phyloP scores from a whole-genome alignment of 371 early-diverging fungal genomes.

The Rhizomucor pusillus region DNA sequence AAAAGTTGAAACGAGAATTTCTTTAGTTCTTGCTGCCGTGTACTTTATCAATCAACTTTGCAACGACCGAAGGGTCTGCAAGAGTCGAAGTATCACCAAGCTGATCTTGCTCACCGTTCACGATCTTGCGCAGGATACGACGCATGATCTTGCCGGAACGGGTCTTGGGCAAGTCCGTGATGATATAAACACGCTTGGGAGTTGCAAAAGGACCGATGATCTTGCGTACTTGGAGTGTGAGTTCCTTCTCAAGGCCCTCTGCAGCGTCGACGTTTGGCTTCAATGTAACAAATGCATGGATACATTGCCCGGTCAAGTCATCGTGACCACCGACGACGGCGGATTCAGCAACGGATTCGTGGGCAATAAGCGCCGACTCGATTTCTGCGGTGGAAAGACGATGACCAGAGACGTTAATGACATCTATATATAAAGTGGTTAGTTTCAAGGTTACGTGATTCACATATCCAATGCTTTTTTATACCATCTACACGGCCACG shows the following conservation, averaged over 20 bases:
- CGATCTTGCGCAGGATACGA: conserved; percentile 92
- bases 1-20: too few species aligned
- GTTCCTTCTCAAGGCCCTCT: conserved; percentile 54
- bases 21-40: conserved; percentile 6
- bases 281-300: conserved; percentile 74
- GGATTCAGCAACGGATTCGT: conserved; percentile 85
- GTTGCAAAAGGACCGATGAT: conserved; percentile 95
- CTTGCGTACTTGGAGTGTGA: conserved; percentile 80
- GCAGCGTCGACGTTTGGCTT: conserved; percentile 55
- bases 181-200: conserved; percentile 84
- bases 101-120: conserved; percentile 79
- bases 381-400: conserved; percentile 96
- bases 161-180: conserved; percentile 96
- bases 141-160: conserved; percentile 97
- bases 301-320: conserved; percentile 90
- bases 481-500: conserved; percentile 89
- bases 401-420: conserved; percentile 99
- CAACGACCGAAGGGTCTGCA: conserved; percentile 58
- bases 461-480: neutral
- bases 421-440: conserved; percentile 45
- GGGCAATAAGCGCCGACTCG: conserved; percentile 81
- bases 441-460: too few species aligned
- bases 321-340: conserved; percentile 94
- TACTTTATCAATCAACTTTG: conserved; percentile 15
- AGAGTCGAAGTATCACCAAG: conserved; percentile 89